These are phyloP conservation scores for Lupinus albus DNA, from an alignment of 306 rosid species.

Conservation along the genomic window DNA sequence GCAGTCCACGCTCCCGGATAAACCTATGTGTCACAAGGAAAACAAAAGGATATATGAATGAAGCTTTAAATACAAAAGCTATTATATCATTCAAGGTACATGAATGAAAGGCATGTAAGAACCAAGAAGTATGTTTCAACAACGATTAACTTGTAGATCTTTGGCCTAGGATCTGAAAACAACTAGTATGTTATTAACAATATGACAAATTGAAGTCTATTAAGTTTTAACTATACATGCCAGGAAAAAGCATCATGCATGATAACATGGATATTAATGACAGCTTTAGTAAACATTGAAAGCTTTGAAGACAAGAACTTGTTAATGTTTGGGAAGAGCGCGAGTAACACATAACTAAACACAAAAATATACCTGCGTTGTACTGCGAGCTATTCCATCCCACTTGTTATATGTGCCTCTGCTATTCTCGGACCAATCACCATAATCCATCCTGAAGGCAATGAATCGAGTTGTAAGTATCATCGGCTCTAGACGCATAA, in stretches of 20 bases:
- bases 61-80: constrained; percentile 1
- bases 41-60: constrained; percentile 17
- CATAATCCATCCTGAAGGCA: constrained; percentile 86
- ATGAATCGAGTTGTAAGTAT: constrained; percentile 34
- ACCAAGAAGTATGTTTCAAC: not conserved
- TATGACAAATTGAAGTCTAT: not conserved
- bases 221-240: constrained; percentile 10
- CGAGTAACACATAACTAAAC: not conserved
- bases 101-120: constrained; percentile 6
- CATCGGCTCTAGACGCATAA: not conserved
- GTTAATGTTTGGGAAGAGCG: not conserved
- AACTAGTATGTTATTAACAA: not conserved
- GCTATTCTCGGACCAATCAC: constrained; percentile 94
- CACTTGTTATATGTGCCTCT: constrained; percentile 95
- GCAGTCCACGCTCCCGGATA: constrained; percentile 98
- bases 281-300: constrained; percentile 11
- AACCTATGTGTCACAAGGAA: constrained; percentile 51
- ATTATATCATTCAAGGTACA: not conserved
- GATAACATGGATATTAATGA: not conserved
- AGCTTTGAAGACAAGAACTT: constrained; percentile 11
- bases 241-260: constrained; percentile 16
- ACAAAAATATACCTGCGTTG: constrained; percentile 67
- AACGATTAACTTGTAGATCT: not conserved
- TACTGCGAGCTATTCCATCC: constrained; percentile 95
- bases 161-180: not conserved